Conservation (phyloP, 208 protist species). For the Trypanosoma conorhini region DNA sequence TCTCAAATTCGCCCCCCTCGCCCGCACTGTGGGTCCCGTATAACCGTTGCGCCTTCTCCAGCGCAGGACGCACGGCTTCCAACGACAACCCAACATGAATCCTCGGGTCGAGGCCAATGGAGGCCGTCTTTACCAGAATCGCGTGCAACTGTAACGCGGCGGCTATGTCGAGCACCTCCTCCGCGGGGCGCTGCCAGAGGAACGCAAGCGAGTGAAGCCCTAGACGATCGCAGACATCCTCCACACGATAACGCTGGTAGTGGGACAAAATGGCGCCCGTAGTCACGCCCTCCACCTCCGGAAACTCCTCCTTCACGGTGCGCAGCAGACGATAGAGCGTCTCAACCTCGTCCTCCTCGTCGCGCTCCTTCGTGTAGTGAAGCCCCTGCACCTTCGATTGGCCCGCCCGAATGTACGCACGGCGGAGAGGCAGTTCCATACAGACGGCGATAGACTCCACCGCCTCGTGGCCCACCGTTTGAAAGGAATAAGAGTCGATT, state of each 20-base stretch:
- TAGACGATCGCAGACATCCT: slow-evolving; percentile 96
- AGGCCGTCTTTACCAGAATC: slow-evolving; percentile 97
- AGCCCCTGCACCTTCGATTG: slow-evolving; percentile 75
- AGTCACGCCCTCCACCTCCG: slow-evolving; percentile 92
- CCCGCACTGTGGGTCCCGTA: slow-evolving; percentile 96
- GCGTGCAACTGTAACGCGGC: slow-evolving; percentile 74
- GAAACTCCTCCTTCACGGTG: slow-evolving; percentile 84
- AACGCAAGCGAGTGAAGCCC: slow-evolving; percentile 94
- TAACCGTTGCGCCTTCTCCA: slow-evolving; percentile 51
- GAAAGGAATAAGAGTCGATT: slow-evolving; percentile 99
- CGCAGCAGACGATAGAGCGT: slow-evolving; percentile 93
- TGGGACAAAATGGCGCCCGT: slow-evolving; percentile 98
- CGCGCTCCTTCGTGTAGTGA: slow-evolving; percentile 68
- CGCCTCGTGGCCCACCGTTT: slow-evolving; percentile 97
- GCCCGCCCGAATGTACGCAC: slow-evolving; percentile 64
- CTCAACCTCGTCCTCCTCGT: slow-evolving; percentile 97
- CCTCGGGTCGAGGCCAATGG: slow-evolving; percentile 89
- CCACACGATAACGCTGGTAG: slow-evolving; percentile 98
- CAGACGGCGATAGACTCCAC: slow-evolving; percentile 90
- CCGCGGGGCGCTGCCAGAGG: slow-evolving; percentile 95
- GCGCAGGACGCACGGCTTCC: slow-evolving; percentile 50
- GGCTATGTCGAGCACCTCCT: slow-evolving; percentile 95
- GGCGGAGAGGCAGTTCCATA: slow-evolving; percentile 93
- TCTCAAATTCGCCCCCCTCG: slow-evolving; percentile 99
- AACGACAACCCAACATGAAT: slow-evolving; percentile 92